Conservation (phyloP, 2,329 filamentous ascomycete genomes). For the Talaromyces sp. region DNA sequence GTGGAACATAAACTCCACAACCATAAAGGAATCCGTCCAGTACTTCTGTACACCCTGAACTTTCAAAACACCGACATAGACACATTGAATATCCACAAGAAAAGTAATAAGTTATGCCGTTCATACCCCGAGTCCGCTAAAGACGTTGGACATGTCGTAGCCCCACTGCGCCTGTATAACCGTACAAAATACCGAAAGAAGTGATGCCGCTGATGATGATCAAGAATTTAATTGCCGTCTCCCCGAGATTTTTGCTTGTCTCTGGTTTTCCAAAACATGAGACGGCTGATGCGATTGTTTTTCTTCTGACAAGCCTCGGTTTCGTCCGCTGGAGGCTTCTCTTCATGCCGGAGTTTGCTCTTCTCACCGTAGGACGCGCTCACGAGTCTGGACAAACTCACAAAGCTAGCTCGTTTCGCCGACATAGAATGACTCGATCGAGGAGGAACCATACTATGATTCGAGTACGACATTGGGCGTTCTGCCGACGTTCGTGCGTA, state of each 20-base stretch:
- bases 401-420: constrained; percentile 44
- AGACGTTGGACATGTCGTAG: background rate
- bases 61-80: constrained; percentile 2
- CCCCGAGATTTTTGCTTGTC: constrained; percentile 35
- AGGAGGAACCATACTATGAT: constrained; percentile 24
- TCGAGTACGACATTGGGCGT: constrained; percentile 41
- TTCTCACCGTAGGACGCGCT: constrained; percentile 39
- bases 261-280: constrained; percentile 47
- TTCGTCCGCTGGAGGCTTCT: constrained; percentile 37
- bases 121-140: background rate
- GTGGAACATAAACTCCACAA: background rate
- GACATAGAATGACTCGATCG: constrained; percentile 35
- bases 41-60: constrained; percentile 4
- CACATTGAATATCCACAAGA: constrained; percentile 1
- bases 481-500: constrained; percentile 39
- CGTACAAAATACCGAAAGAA: constrained; percentile 7
- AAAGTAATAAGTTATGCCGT: constrained; percentile 1
- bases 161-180: background rate
- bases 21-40: background rate
- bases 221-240: constrained; percentile 9
- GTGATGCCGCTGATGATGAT: constrained; percentile 6
- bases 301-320: constrained; percentile 39
- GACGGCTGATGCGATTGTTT: constrained; percentile 41
- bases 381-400: constrained; percentile 45
- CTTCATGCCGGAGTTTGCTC: constrained; percentile 41